A percentile compares a stretch with the other conserved stretches of the same genome.
phyloP scores from a whole-genome alignment of 495 filamentous ascomycete genomes.

The Neurospora africana region DNA sequence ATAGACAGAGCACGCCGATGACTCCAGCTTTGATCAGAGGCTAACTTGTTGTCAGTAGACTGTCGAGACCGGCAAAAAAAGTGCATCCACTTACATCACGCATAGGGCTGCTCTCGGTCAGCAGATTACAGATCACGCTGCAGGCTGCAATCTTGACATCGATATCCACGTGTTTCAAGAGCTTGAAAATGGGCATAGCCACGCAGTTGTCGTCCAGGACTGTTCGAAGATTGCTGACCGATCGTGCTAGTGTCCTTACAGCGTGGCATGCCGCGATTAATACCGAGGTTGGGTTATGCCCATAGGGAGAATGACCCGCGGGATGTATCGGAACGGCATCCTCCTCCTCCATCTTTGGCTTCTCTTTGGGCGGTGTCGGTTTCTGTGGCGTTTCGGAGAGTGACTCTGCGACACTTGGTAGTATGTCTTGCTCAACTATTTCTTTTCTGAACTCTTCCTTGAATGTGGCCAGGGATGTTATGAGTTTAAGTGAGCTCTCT shows the following conservation, averaged over 20 bases:
- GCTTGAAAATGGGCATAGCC: conserved; percentile 63
- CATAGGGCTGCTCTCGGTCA: conserved; percentile 84
- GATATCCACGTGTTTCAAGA: conserved; percentile 64
- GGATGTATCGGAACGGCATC: conserved; percentile 2
- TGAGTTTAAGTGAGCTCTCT: conserved; percentile 64
- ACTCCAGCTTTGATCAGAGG: conserved; percentile 66
- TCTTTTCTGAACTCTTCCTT: conserved; percentile 79
- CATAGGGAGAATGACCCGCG: conserved; percentile 15
- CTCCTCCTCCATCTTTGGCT: conserved; percentile 7
- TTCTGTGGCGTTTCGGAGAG: conserved; percentile 49
- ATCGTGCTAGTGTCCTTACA: conserved; percentile 66
- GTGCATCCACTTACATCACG: conserved; percentile 49
- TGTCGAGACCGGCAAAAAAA: not conserved
- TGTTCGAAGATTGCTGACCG: conserved; percentile 73
- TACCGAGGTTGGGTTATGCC: conserved; percentile 47
- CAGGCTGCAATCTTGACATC: conserved; percentile 82
- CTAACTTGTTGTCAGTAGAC: conserved; percentile 34
- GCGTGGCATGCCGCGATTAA: conserved; percentile 79
- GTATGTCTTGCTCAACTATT: conserved; percentile 68
- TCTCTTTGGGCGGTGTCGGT: conserved; percentile 19
- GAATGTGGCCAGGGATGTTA: conserved; percentile 67
- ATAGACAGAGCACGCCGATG: conserved; percentile 66
- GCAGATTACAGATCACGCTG: conserved; percentile 68
- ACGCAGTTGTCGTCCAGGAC: conserved; percentile 77
- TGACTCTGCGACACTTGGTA: conserved; percentile 74